phyloP scores from a whole-genome alignment of 208 protist genomes.

The Porcisia hertigi region DNA sequence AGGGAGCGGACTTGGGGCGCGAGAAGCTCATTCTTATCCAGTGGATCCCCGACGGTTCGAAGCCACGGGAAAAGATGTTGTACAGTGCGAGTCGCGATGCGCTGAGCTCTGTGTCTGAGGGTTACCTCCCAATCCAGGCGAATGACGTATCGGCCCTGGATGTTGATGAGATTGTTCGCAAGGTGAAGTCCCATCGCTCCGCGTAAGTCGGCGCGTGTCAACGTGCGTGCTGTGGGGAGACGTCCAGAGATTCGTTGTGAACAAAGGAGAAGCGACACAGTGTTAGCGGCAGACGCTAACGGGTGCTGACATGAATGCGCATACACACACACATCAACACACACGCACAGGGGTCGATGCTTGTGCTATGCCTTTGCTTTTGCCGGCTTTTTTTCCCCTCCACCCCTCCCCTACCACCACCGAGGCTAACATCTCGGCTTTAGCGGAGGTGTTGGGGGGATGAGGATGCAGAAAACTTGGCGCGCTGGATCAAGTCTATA shows the following conservation, averaged over 20 bases:
- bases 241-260: background rate
- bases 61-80: conserved; percentile 85
- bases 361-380: background rate
- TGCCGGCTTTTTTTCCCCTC: too few relatives aligned
- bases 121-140: conserved; percentile 88
- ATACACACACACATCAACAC: background rate
- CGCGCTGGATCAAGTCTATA: too few relatives aligned
- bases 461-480: too few relatives aligned
- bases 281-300: background rate
- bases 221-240: background rate
- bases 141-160: conserved; percentile 77
- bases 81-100: conserved; percentile 86
- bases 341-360: background rate
- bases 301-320: background rate
- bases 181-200: conserved; percentile 46
- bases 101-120: conserved; percentile 65
- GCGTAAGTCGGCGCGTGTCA: background rate
- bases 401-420: too few relatives aligned
- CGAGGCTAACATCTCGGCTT: too few relatives aligned
- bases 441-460: too few relatives aligned
- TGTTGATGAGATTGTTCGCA: conserved; percentile 56
- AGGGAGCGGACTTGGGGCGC: conserved; percentile 45
- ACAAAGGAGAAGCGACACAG: background rate
- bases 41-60: conserved; percentile 86
- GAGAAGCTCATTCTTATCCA: conserved; percentile 91